A percentile compares a stretch with the other conserved stretches of the same genome.
Conservation (phyloP, 2,329 filamentous ascomycete genomes). For the Tolypocladium guangdongense region DNA sequence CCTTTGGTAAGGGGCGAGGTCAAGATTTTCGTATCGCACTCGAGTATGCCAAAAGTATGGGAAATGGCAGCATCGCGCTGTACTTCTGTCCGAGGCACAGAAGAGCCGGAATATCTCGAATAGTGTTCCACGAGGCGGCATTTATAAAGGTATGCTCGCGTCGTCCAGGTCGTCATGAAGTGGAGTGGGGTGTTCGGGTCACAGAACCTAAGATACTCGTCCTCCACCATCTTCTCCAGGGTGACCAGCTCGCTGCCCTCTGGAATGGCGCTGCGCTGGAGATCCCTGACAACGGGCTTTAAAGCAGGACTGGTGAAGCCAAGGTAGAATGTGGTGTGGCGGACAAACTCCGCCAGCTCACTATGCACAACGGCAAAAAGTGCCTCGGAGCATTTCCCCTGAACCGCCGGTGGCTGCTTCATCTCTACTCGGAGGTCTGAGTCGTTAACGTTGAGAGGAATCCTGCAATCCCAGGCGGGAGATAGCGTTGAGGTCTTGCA, state of each 20-base stretch:
- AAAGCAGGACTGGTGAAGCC: slow-evolving; percentile 22
- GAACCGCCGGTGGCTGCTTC: slow-evolving; percentile 18
- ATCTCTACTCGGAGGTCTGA: slow-evolving; percentile 31
- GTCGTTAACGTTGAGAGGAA: slow-evolving; percentile 34
- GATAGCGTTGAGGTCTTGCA: slow-evolving; percentile 16
- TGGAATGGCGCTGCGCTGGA: not conserved
- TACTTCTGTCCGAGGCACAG: slow-evolving; percentile 12
- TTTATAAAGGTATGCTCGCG: slow-evolving; percentile 34
- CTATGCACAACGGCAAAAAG: slow-evolving; percentile 29
- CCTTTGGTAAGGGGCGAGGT: slow-evolving; percentile 17
- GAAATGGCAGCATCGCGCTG: slow-evolving; percentile 17
- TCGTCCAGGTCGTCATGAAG: slow-evolving; percentile 27
- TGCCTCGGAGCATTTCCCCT: slow-evolving; percentile 26
- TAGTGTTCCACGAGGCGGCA: slow-evolving; percentile 38
- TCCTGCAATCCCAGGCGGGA: slow-evolving; percentile 30
- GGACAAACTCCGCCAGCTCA: slow-evolving; percentile 27
- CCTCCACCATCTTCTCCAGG: slow-evolving; percentile 30
- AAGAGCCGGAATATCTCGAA: slow-evolving; percentile 9
- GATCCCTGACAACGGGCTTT: slow-evolving; percentile 12
- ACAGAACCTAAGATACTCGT: slow-evolving; percentile 32
- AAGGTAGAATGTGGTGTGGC: slow-evolving; percentile 21
- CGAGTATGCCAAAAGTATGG: slow-evolving; percentile 21
- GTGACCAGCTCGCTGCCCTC: slow-evolving; percentile 17
- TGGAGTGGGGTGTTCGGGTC: slow-evolving; percentile 27
- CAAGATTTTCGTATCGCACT: slow-evolving; percentile 24